Evolutionary conservation across 2,329 filamentous ascomycete genomes (phyloP).

Genomic region (Colletotrichum chrysophilum): DNA sequence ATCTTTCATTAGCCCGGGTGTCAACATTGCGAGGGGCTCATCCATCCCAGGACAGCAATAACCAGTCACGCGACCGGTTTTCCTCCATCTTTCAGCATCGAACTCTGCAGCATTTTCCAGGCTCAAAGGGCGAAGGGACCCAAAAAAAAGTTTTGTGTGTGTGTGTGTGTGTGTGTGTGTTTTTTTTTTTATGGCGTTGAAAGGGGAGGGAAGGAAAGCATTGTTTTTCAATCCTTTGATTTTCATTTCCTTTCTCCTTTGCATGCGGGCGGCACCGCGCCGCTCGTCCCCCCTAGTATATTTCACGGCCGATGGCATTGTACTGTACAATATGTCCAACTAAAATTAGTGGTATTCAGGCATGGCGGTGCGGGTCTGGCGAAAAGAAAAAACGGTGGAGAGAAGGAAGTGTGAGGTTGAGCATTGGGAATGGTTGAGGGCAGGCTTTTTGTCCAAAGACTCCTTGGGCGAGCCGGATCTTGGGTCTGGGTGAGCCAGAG

Average conservation of each 20-base stretch:
- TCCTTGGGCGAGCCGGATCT: not conserved
- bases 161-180: not conserved
- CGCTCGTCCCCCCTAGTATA: not conserved
- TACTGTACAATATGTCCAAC: conserved; percentile 6
- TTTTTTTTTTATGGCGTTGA: conserved; percentile 2
- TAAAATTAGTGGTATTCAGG: conserved; percentile 14
- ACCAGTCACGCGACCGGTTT: not conserved
- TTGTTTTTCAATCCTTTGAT: not conserved
- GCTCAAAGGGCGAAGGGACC: not conserved
- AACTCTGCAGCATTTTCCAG: conserved; percentile 10
- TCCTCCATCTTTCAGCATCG: not conserved
- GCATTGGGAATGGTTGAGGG: not conserved
- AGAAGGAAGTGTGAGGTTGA: not conserved
- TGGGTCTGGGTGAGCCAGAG: not conserved
- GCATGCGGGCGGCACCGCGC: conserved; percentile 10
- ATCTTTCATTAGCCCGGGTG: conserved; percentile 61
- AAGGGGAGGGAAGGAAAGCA: conserved; percentile 8
- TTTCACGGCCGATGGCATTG: conserved; percentile 15
- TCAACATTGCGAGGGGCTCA: conserved; percentile 40
- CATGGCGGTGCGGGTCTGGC: conserved; percentile 8
- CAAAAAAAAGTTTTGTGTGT: not conserved
- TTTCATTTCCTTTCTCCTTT: not conserved
- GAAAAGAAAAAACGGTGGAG: not conserved
- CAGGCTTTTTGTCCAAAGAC: not conserved
- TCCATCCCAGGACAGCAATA: not conserved